A percentile compares a stretch with the other conserved stretches of the same genome.
These are phyloP conservation scores for Elsinoe australis DNA, from an alignment of 2,329 filamentous ascomycete species.

Conservation along the genomic window DNA sequence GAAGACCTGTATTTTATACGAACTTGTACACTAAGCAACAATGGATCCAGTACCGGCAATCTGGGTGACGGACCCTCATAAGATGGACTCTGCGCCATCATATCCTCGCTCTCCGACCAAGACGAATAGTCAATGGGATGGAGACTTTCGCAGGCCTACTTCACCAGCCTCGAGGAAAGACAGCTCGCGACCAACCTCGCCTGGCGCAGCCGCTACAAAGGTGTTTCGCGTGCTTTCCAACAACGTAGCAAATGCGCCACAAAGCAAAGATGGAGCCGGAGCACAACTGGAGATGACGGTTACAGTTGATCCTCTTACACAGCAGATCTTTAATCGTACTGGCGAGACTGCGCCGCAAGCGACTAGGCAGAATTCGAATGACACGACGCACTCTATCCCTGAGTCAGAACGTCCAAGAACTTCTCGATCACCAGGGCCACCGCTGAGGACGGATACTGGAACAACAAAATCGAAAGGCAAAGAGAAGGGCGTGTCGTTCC, in stretches of 20 bases:
- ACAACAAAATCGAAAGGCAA: slow-evolving; percentile 52
- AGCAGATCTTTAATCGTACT: slow-evolving; percentile 57
- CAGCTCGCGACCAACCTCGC: slow-evolving; percentile 13
- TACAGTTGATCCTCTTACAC: slow-evolving; percentile 18
- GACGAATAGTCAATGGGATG: slow-evolving; percentile 10
- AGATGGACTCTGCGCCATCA: slow-evolving; percentile 29
- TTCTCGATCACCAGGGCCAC: not conserved
- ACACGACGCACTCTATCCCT: slow-evolving; percentile 1
- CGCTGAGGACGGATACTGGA: slow-evolving; percentile 21
- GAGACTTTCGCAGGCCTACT: slow-evolving; percentile 12
- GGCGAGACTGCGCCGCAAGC: slow-evolving; percentile 17
- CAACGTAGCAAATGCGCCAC: slow-evolving; percentile 16
- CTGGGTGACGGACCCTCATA: slow-evolving; percentile 38
- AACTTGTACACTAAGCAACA: slow-evolving; percentile 25
- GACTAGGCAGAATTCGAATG: slow-evolving; percentile 17
- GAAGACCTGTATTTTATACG: slow-evolving; percentile 7
- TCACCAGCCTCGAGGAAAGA: slow-evolving; percentile 12
- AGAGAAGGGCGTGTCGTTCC: slow-evolving; percentile 74
- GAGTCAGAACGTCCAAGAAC: not conserved
- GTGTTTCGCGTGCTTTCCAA: slow-evolving; percentile 25
- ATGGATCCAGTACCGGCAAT: slow-evolving; percentile 37
- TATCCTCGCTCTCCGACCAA: slow-evolving; percentile 19
- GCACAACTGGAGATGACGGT: slow-evolving; percentile 7
- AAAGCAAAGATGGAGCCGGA: slow-evolving; percentile 7
- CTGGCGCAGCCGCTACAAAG: slow-evolving; percentile 19